Percentiles rank a stretch among this genome's conserved stretches.
Conservation (phyloP, 2,329 filamentous ascomycete genomes). For the Cladosporium colombiae region DNA sequence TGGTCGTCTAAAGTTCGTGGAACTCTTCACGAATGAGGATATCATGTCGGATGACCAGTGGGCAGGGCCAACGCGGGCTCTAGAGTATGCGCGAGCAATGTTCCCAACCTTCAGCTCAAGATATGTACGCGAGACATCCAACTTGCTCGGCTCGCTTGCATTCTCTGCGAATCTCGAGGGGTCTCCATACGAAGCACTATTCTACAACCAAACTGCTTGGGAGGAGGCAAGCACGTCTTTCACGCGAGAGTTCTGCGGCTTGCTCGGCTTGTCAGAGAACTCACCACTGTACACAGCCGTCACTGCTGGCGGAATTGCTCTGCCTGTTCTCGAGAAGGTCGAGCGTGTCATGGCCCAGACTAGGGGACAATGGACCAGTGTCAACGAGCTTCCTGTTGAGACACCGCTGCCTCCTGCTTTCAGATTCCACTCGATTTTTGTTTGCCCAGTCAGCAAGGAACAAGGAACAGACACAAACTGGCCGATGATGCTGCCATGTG, state of each 20-base stretch:
- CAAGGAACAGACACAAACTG: slow-evolving; percentile 92
- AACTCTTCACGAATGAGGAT: slow-evolving; percentile 69
- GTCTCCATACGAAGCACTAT: slow-evolving; percentile 79
- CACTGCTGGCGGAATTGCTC: slow-evolving; percentile 87
- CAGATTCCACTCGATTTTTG: slow-evolving; percentile 92
- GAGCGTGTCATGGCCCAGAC: slow-evolving; percentile 84
- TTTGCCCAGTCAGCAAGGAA: slow-evolving; percentile 95
- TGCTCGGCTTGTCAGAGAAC: slow-evolving; percentile 85
- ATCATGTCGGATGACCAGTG: slow-evolving; percentile 45
- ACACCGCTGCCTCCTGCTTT: slow-evolving; percentile 65
- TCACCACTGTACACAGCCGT: slow-evolving; percentile 91
- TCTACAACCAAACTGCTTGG: slow-evolving; percentile 75
- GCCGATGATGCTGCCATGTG: slow-evolving; percentile 94
- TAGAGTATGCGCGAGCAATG: slow-evolving; percentile 72
- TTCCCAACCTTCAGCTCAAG: slow-evolving; percentile 74
- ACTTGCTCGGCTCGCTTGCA: slow-evolving; percentile 77
- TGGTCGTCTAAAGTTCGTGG: slow-evolving; percentile 84
- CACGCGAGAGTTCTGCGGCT: slow-evolving; percentile 61
- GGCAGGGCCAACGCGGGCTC: slow-evolving; percentile 64
- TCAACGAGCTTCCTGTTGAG: slow-evolving; percentile 79
- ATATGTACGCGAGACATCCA: slow-evolving; percentile 76
- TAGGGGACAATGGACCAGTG: slow-evolving; percentile 91
- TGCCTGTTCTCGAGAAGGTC: slow-evolving; percentile 86
- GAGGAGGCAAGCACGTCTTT: slow-evolving; percentile 84
- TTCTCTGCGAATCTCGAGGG: slow-evolving; percentile 71